Conservation (phyloP, 768 basidiomycete species). For the Lepiota venenata region DNA sequence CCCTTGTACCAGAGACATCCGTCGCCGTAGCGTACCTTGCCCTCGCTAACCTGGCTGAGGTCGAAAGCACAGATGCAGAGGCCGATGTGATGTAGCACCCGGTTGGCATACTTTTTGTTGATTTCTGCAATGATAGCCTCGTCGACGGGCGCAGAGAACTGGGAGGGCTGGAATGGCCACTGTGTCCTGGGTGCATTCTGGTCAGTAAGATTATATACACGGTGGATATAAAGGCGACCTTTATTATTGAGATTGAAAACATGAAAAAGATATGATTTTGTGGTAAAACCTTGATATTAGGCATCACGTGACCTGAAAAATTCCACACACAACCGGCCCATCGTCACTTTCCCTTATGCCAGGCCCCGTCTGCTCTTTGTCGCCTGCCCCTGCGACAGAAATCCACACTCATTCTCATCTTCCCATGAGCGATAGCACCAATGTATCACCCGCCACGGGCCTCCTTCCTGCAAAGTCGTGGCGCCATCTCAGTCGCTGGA, state of each 20-base stretch:
- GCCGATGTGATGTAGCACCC: conserved; percentile 86
- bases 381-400: background rate
- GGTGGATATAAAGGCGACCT: background rate
- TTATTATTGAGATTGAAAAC: conserved; percentile 11
- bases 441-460: conserved; percentile 8
- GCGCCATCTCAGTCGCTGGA: conserved; percentile 83
- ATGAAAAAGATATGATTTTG: too few relatives aligned
- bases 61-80: conserved; percentile 91
- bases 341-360: background rate
- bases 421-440: conserved; percentile 1
- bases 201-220: background rate
- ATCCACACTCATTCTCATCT: background rate
- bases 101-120: conserved; percentile 95
- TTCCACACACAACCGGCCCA: background rate
- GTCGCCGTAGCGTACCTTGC: conserved; percentile 92
- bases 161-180: conserved; percentile 84
- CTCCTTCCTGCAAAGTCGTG: conserved; percentile 59
- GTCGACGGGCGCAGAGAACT: conserved; percentile 75
- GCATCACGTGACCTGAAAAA: conserved; percentile 6
- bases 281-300: conserved; percentile 7
- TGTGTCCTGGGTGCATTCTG: conserved; percentile 68
- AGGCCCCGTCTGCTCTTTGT: background rate
- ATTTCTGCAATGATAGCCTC: conserved; percentile 82
- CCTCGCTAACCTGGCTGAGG: conserved; percentile 81
- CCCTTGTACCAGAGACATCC: conserved; percentile 95